Evolutionary conservation across 257 asterid genomes (phyloP).

Genomic region (Voacanga thouarsii): DNA sequence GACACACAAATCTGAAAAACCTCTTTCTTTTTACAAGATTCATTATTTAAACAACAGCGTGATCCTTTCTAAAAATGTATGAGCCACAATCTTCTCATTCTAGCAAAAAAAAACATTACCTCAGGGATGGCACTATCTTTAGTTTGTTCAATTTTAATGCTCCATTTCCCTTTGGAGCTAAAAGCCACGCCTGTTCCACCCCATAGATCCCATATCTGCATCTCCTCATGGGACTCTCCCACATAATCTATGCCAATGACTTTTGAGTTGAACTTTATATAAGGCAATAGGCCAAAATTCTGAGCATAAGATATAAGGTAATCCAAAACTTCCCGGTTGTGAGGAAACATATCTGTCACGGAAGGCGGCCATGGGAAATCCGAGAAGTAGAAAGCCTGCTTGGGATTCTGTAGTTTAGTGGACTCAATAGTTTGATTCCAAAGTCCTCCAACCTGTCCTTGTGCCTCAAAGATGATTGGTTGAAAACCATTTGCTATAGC

Average conservation of each 20-base stretch:
- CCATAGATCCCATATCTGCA: slow-evolving; percentile 49
- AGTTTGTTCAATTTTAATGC: slow-evolving; percentile 32
- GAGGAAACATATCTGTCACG: slow-evolving; percentile 33
- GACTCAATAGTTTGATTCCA: slow-evolving; percentile 57
- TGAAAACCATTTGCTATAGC: slow-evolving; percentile 36
- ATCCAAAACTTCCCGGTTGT: slow-evolving; percentile 22
- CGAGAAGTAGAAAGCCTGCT: slow-evolving; percentile 35
- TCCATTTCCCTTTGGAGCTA: slow-evolving; percentile 65
- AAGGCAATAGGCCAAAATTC: slow-evolving; percentile 29
- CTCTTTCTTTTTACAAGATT: too few relatives aligned
- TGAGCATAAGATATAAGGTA: slow-evolving; percentile 52
- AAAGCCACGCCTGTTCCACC: slow-evolving; percentile 53
- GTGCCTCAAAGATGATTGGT: slow-evolving; percentile 50
- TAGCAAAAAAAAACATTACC: slow-evolving; percentile 19
- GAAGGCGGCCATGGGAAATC: slow-evolving; percentile 67
- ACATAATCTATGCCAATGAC: slow-evolving; percentile 44
- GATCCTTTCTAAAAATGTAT: too few relatives aligned
- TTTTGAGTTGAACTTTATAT: slow-evolving; percentile 38
- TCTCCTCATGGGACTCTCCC: slow-evolving; percentile 41
- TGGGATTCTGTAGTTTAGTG: slow-evolving; percentile 42
- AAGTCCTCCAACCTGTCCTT: slow-evolving; percentile 44
- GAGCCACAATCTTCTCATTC: neutral
- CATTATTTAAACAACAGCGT: too few relatives aligned
- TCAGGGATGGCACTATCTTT: slow-evolving; percentile 6
- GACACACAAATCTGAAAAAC: too few relatives aligned